Evolutionary conservation across 1,284 basidiomycete species (phyloP), one percentile per base, ranked within the genome.

Genomic region (Cryptococcus sp.): DNA sequence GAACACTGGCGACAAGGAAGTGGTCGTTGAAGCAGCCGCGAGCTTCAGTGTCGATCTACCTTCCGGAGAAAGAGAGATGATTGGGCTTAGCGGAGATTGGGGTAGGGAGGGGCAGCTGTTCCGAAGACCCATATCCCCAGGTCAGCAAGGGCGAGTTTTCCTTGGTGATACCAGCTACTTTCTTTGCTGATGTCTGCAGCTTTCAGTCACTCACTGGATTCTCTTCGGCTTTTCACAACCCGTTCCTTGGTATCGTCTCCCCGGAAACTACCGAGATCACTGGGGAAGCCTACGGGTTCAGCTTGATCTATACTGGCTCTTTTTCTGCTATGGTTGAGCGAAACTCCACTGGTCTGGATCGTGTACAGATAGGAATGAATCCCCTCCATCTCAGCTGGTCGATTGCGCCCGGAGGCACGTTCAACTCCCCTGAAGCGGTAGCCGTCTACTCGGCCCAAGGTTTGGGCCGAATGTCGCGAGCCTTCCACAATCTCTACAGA

Each of bases 381-480:
- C 67, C 66, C 1, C 44, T 61, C 1, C 66, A 67, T 40, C 56
- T 70, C 22, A 37, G 50, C 16, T 66, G 59, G 57, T 31, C 46
- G 7, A 49, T 68, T 7, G n/a, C 23, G 2, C 52, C 59, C 0
- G 63, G 64, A 18, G 59, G 59, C 32, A 46, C 40, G 9, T 67
- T 70, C 48, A 47, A 44, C 13, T 57, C 63, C 1, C 67, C 67
- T n/a, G 67, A 70, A 52, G 54, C 53, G 23, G 57, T 70, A n/a
- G 53, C 56, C 1, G 54, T 60, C 1, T 66, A 52, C 48, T 62
- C 62, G 0, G 13, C 43, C 10, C 18, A 22, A 1, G 67, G 67
- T 11, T 25, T 69, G 5, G 64, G 66, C 9, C 32, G 16, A 16
- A 34, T 34, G 32, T 34, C 32, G 9, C 32, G 32, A 34, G 10